Evolutionary conservation across 768 basidiomycete genomes (phyloP).

Genomic region (Rossbeevera mucosa): DNA sequence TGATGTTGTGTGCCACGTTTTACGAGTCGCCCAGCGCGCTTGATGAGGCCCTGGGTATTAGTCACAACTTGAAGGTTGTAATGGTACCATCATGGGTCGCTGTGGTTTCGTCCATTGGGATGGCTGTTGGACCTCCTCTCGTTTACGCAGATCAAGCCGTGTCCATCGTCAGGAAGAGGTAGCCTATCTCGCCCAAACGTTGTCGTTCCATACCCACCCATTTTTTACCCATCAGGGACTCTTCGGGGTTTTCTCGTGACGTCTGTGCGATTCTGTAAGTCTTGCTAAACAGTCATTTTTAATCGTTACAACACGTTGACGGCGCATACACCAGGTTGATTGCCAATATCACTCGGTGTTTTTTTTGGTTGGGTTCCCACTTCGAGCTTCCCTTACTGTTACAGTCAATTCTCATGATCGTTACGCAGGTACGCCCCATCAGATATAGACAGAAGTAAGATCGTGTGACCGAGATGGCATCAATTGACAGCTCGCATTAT

Average conservation of each 20-base stretch:
- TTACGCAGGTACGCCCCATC: conserved; percentile 58
- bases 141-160: conserved; percentile 80
- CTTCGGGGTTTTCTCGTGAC: conserved; percentile 82
- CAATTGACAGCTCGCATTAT: conserved; percentile 55
- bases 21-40: conserved; percentile 1
- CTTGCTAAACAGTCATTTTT: not conserved
- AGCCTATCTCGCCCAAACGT: conserved; percentile 17
- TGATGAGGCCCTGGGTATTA: too few relatives aligned
- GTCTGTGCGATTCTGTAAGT: conserved; percentile 78
- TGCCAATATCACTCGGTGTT: conserved; percentile 84
- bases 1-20: conserved; percentile 4
- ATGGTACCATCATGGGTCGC: conserved; percentile 63
- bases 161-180: conserved; percentile 80
- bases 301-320: conserved; percentile 8
- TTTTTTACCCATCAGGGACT: conserved; percentile 47
- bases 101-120: conserved; percentile 63
- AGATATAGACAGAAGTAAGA: conserved; percentile 3
- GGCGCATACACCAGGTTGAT: conserved; percentile 46
- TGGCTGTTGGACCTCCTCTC: conserved; percentile 81
- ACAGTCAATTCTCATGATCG: conserved; percentile 81
- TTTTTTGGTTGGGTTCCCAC: conserved; percentile 82
- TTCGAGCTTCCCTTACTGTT: conserved; percentile 76
- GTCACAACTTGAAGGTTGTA: too few relatives aligned
- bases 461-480: conserved; percentile 20
- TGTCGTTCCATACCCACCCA: conserved; percentile 2